A percentile compares a stretch with the other conserved stretches of the same genome.
These are phyloP conservation scores for Penicillium macrosclerotiorum DNA, from an alignment of 495 filamentous ascomycete species.

Conservation along the genomic window DNA sequence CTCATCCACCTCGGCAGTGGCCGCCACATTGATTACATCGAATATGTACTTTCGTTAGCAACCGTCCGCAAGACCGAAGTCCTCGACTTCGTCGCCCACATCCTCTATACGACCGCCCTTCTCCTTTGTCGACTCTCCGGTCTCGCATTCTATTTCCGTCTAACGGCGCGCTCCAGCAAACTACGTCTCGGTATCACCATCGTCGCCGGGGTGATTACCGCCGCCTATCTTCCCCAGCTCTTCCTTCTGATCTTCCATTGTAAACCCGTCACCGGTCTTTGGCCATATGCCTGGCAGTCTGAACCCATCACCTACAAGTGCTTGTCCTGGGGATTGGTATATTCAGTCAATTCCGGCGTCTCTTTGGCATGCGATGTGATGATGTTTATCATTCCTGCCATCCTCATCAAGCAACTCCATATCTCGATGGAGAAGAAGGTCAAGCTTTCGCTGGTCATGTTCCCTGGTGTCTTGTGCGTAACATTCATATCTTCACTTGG, in stretches of 20 bases:
- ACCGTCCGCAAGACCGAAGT: slow-evolving; percentile 38
- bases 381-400: slow-evolving; percentile 42
- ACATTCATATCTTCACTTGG: too few relatives aligned
- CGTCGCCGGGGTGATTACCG: slow-evolving; percentile 32
- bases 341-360: slow-evolving; percentile 41
- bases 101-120: slow-evolving; percentile 47
- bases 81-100: slow-evolving; percentile 44
- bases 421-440: slow-evolving; percentile 34
- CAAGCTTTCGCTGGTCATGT: slow-evolving; percentile 38
- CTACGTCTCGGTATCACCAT: slow-evolving; percentile 33
- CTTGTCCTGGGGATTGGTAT: slow-evolving; percentile 43
- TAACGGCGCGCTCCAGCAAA: slow-evolving; percentile 31
- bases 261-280: slow-evolving; percentile 44
- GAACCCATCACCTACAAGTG: slow-evolving; percentile 32
- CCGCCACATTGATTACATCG: slow-evolving; percentile 46
- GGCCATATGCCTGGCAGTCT: slow-evolving; percentile 43
- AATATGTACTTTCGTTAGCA: slow-evolving; percentile 39
- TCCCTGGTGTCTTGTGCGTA: slow-evolving; percentile 45
- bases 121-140: slow-evolving; percentile 46
- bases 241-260: slow-evolving; percentile 47
- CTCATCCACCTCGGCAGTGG: slow-evolving; percentile 46
- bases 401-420: slow-evolving; percentile 38
- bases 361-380: slow-evolving; percentile 43
- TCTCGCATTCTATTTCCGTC: slow-evolving; percentile 46
- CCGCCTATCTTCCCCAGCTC: slow-evolving; percentile 40